These are phyloP conservation scores for Hymenoscyphus linearis DNA, from an alignment of 2,329 filamentous ascomycete genomes.

Conservation along the genomic window DNA sequence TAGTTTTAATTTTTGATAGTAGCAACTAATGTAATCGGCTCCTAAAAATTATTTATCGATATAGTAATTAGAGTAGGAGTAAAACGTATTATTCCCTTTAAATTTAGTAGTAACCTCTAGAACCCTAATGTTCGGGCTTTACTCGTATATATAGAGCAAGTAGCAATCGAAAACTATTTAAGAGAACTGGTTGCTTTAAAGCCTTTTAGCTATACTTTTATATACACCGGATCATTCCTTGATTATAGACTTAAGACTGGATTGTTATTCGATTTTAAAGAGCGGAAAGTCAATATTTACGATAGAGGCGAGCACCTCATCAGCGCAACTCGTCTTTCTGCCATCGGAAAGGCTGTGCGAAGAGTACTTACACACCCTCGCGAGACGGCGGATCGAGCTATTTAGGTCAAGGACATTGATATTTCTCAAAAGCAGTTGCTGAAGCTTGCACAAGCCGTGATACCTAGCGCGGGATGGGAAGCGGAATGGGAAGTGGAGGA, in stretches of 20 bases:
- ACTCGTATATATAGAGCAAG: constrained; percentile 47
- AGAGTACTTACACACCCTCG: constrained; percentile 44
- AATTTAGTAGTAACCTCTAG: constrained; percentile 44
- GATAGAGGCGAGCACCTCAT: constrained; percentile 47
- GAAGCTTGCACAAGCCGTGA: constrained; percentile 30
- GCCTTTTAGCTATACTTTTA: constrained; percentile 47
- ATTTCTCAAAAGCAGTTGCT: constrained; percentile 40
- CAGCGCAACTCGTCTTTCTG: constrained; percentile 41
- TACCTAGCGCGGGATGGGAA: constrained; percentile 28
- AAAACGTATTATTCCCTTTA: constrained; percentile 55
- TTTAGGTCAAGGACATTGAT: constrained; percentile 43
- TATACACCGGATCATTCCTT: constrained; percentile 50
- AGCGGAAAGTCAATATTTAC: constrained; percentile 38
- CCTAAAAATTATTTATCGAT: constrained; percentile 48
- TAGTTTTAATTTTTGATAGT: constrained; percentile 50
- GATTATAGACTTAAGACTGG: constrained; percentile 45
- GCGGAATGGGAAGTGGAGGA: constrained; percentile 26
- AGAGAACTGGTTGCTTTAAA: constrained; percentile 34
- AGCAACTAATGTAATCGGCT: constrained; percentile 26
- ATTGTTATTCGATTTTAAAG: constrained; percentile 42
- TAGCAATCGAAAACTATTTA: constrained; percentile 38
- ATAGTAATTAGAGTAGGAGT: constrained; percentile 53
- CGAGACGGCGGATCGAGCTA: constrained; percentile 46
- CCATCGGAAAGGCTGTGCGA: constrained; percentile 44
- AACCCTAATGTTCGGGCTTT: constrained; percentile 36